phyloP scores from a whole-genome alignment of 2,329 filamentous ascomycete genomes.

The Aspergillus quadricinctus region DNA sequence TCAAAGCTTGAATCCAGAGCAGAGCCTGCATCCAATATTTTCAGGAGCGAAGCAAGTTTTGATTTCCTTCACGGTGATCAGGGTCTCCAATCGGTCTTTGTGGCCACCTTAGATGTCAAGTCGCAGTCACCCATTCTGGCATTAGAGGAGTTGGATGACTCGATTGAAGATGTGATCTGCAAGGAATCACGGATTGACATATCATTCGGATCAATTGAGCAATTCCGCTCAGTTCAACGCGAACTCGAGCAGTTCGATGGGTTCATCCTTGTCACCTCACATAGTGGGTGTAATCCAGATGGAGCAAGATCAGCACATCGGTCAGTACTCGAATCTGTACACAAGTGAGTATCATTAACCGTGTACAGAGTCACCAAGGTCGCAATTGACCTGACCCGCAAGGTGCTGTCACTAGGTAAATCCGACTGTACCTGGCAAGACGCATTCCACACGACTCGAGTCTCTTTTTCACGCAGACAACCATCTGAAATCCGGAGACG shows the following conservation, averaged over 20 bases:
- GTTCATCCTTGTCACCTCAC: slow-evolving; percentile 16
- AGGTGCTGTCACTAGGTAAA: slow-evolving; percentile 6
- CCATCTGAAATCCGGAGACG: slow-evolving; percentile 6
- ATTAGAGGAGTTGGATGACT: slow-evolving; percentile 10
- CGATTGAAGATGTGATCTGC: slow-evolving; percentile 2
- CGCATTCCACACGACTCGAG: slow-evolving; percentile 10
- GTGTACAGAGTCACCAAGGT: background rate
- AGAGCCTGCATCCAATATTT: background rate
- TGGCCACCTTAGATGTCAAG: slow-evolving; percentile 7
- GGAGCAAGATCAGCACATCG: slow-evolving; percentile 15
- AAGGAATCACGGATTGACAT: background rate
- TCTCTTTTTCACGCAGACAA: slow-evolving; percentile 14
- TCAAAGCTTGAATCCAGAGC: background rate
- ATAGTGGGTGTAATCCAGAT: slow-evolving; percentile 14
- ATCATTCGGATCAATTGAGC: background rate
- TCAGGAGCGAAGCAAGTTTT: background rate
- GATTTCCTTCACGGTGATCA: slow-evolving; percentile 3
- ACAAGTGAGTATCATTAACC: background rate
- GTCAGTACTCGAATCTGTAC: slow-evolving; percentile 7
- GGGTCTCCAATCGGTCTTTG: slow-evolving; percentile 5
- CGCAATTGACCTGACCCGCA: slow-evolving; percentile 3
- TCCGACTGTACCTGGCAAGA: slow-evolving; percentile 12
- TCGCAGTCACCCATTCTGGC: slow-evolving; percentile 10
- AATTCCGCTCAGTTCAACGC: slow-evolving; percentile 1
- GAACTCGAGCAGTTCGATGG: slow-evolving; percentile 5